Evolutionary conservation across 2,329 filamentous ascomycete species (phyloP), one percentile per base, ranked within the genome.

Genomic region (Ophiocordyceps polyrhachis-furcata): DNA sequence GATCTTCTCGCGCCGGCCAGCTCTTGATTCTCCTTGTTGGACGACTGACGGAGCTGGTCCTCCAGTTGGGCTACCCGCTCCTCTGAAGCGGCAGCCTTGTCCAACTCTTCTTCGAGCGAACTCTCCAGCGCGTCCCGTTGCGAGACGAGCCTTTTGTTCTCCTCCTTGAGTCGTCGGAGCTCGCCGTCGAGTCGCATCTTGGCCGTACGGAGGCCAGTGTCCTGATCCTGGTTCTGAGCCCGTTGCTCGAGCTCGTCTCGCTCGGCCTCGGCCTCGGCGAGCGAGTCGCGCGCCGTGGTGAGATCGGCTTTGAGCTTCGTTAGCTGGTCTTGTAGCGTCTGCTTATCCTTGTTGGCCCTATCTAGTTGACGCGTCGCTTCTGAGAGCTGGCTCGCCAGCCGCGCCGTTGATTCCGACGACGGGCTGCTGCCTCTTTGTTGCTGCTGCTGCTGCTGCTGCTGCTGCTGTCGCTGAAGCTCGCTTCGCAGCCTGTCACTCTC

Each of bases 151-250:
- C 65, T 57, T 45, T 66, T 68, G 52, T 77, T 79, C 55, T 85
- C 80, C 9, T 81, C 76, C 44, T 68, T 74, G 15, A 83, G 62
- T 13, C 77, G 69, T 40, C 76, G 74, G 15, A 82, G 65, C 53
- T 85, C 81, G 48, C 66, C 71, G 49, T 85, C 81, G 17, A 83
- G 68, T 53, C 77, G 80, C 49, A 77, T 63, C 55, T 79, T 81
- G n/a, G 73, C 63, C 25, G 77, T 76, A 17, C 79, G 75, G 21
- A 85, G 64, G 45, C 84, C 78, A 80, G 70, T 74, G 47, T 79
- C 73, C 45, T 70, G 70, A 43, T 73, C 73, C 45, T 72, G 69
- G 37, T 74, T 66, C 48, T 65, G 67, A n/a, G 66, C 56, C 21
- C 68, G 74, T 29, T 62, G 70, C 46, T 79, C 72, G 19, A 83